Evolutionary conservation across 176 grass and related monocot genomes (phyloP), one percentile per base, ranked within the genome.

Genomic region (Puccinellia tenuiflora): DNA sequence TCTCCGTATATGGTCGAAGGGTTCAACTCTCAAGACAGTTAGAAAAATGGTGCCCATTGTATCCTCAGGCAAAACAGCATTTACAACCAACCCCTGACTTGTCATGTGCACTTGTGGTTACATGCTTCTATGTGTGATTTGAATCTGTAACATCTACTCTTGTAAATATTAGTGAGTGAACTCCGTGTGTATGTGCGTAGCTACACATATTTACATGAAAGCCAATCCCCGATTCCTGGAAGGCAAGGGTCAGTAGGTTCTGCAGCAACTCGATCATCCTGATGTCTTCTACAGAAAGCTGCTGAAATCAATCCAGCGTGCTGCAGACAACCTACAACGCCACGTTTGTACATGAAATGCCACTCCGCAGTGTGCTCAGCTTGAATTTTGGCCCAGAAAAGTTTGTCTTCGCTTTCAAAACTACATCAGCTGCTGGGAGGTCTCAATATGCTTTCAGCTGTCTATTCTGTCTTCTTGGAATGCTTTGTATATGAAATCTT

Each of bases 401-500:
- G 34, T 70, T 20, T 66, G 37, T 34, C 14, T 43, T 79, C 40
- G 34, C 73, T 57, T 63, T 54, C 64, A 22, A 76, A 57, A 61
- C 42, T 79, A 78, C 31, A 69, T 43, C 70, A 81, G 21, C 53
- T 74, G 16, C 65, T 77, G 21, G 52, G 38, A 11, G 20, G 70
- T 47, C 54, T 73, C 30, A 51, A 48, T 76, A 69, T 77, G n/a
- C 2, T 88, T 66, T 90, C 85, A 92, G 78, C 9, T 82, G 33
- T 87, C 77, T 67, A 64, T 14, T 73, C 79, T 84, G 40, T 94
- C 89, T 86, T 97, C 91, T 82, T 88, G 82, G 76, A 97, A 97
- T 37, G 91, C 91, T 88, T 90, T 94, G 83, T 88, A 90, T 85
- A 97, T 88, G 89, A 97, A 94, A 81, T 94, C 94, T 82, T 70